A percentile compares a stretch with the other conserved stretches of the same genome.
Evolutionary conservation across 306 rosid genomes (phyloP).

Genomic region (Pterocarpus santalinus): DNA sequence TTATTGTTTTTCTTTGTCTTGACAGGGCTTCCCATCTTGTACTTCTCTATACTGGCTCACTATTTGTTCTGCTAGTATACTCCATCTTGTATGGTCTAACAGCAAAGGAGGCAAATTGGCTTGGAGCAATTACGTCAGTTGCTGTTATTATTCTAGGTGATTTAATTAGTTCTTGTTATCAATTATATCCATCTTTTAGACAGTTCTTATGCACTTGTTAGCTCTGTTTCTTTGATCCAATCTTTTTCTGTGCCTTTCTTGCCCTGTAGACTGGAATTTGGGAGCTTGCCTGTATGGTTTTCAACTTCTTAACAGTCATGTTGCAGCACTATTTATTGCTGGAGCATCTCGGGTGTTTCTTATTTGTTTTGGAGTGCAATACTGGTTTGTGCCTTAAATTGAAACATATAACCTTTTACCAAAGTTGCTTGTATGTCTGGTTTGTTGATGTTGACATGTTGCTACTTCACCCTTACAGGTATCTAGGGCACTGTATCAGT

Average conservation of each 20-base stretch:
- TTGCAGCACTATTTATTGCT: slow-evolving; percentile 89
- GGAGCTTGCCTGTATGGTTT: slow-evolving; percentile 98
- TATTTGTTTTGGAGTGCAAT: slow-evolving; percentile 97
- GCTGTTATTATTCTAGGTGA: slow-evolving; percentile 98
- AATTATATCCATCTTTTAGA: slow-evolving; percentile 33
- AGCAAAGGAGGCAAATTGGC: slow-evolving; percentile 84
- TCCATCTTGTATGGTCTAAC: slow-evolving; percentile 88
- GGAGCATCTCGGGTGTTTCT: slow-evolving; percentile 97
- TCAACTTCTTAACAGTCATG: slow-evolving; percentile 89
- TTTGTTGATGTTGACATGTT: slow-evolving; percentile 46
- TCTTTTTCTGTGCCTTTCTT: slow-evolving; percentile 34
- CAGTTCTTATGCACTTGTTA: slow-evolving; percentile 37
- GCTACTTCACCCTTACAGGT: slow-evolving; percentile 63
- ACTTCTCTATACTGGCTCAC: slow-evolving; percentile 93
- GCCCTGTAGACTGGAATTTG: slow-evolving; percentile 93
- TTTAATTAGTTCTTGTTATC: slow-evolving; percentile 34
- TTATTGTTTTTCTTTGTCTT: slow-evolving; percentile 43
- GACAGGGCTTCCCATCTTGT: slow-evolving; percentile 97
- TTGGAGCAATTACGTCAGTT: slow-evolving; percentile 93
- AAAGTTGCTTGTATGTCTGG: slow-evolving; percentile 39
- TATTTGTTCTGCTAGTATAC: slow-evolving; percentile 83
- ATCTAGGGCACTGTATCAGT: slow-evolving; percentile 98
- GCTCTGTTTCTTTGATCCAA: slow-evolving; percentile 35
- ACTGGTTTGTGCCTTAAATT: slow-evolving; percentile 74
- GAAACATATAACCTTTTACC: slow-evolving; percentile 20